Evolutionary conservation across 768 basidiomycete genomes (phyloP), one percentile per base, ranked within the genome.

Genomic region (Filobasidium floriforme): DNA sequence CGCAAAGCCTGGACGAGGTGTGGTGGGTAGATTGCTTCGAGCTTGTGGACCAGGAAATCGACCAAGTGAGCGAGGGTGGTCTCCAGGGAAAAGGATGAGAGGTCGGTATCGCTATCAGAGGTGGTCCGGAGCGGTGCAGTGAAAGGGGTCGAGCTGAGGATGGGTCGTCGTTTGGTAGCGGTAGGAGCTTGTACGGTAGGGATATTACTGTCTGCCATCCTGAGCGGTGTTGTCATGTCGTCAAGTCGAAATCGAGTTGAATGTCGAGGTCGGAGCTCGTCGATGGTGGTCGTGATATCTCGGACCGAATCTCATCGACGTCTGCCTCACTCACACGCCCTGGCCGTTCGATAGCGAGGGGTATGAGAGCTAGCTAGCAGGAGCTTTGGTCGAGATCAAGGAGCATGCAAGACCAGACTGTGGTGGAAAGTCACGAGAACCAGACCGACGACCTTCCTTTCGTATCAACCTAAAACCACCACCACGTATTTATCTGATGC

Each of bases 21-120:
- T 37, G 73, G 70, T 14, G 75, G 61, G 60, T 75, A 75, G 41
- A 70, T 69, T 0, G 60, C 9, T n/a, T 64, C 59, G 43, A 76
- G 70, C 14, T 72, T 73, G 32, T 66, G 61, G 22, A 71, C 70
- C 54, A 78, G 73, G 41, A 72, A 72, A 41, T 70, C 62, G 40
- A 72, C 65, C 1, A 76, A 68, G 49, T 73, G 63, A 22, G 68
- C 41, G 10, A 76, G 62, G 0, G 77, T 75, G 22, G 74, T 70
- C 0, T 66, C 28, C 14, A 78, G 70, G 15, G 72, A 62, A 12
- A 73, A 61, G 59, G 73, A 72, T 7, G 72, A 62, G 14, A 72
- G 63, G 61, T 75, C 74, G 40, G 69, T 59, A 24, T 64, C 49
- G 37, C 62, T 54, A 12, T 37, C 60, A 46, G 43, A 32, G 63